Evolutionary conservation across 1,284 basidiomycete species (phyloP), one percentile per base, ranked within the genome.

Genomic region (Afroboletus lepidellus): DNA sequence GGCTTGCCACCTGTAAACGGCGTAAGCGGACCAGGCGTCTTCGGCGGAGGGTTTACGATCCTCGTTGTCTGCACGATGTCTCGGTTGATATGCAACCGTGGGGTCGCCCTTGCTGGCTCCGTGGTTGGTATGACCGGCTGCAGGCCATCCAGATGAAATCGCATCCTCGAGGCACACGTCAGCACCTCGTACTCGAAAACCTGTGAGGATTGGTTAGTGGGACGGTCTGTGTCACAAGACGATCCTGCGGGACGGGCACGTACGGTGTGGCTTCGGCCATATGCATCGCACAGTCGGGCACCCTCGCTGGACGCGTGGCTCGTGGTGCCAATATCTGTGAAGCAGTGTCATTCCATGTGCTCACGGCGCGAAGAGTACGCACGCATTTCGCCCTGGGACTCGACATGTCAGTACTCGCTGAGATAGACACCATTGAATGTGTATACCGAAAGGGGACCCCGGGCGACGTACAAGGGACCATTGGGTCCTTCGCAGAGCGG

Each of bases 151-250:
- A 66, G 23, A 3, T 46, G 42, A 33, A 62, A 64, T 36, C 62
- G 61, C 53, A 67, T 18, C 38, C 30, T 57, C 36, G 61, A 55
- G 32, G 50, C 51, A 13, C 57, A 66, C 5, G 57, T 52, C 16
- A 64, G 43, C 5, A 67, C 62, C 24, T 64, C 62, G 41, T 64
- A 66, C 33, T 67, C 63, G 16, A 51, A 60, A 6, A 55, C 41
- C 62, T 67, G 43, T 11, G 36, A 36, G 4, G 29, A 20, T 13
- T 24, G 0, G 16, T 55, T 8, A 46, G 48, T 41, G 18, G 12
- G 16, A 32, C 46, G 15, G 13, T 37, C 11, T 30, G 3, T 6
- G 16, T 23, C 20, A 15, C 30, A 6, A n/a, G 15, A 25, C 15
- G 30, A 41, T 32, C 5, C 16, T n/a, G 21, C 24, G 41, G n/a